Evolutionary conservation across 306 rosid genomes (phyloP), one percentile per base, ranked within the genome.

Genomic region (Cucumis melo): DNA sequence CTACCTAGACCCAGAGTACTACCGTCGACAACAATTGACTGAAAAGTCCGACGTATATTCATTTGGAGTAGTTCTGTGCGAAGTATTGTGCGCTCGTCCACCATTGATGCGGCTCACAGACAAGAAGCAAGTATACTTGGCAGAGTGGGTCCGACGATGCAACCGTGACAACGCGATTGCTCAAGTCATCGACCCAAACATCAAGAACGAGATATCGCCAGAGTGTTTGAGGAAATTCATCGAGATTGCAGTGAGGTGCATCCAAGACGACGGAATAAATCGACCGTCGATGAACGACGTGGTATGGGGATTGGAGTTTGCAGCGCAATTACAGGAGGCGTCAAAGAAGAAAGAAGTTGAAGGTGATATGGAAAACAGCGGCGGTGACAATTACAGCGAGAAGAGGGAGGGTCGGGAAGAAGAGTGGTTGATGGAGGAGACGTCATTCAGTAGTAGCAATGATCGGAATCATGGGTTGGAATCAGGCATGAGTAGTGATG

Each of bases 1-100:
- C 1, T 83, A 83, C 24, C 10, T 81, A 3, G 89, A 80, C 16
- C 89, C 83, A 0, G 84, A 83, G 55, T 81, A 62, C 60, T 79
- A 50, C 24, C 13, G 54, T 3, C 80, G 84, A n/a, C 82, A 71
- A 0, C 76, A 77, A 39, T 6, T 87, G 57, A 88, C 88, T 0
- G 83, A 77, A 3, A 90, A 84, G 42, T 81, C 91, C 1, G 91
- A 90, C 19, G 91, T 90, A 10, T 87, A 90, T 75, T 90, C 92
- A 0, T 88, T 85, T 10, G 91, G 92, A 0, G 91, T 90, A 0
- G 87, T 90, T 3, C 44, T 90, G 16, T 77, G 83, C 3, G 96
- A 90, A 61, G 83, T 83, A 0, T 39, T 90, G 38, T 81, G 89
- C 54, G 85, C 78, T 3, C 83, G 89, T 68, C 42, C 87, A 0